A percentile compares a stretch with the other conserved stretches of the same genome.
These are phyloP conservation scores for Termitomyces sp. DNA, from an alignment of 768 basidiomycete species.

Conservation along the genomic window DNA sequence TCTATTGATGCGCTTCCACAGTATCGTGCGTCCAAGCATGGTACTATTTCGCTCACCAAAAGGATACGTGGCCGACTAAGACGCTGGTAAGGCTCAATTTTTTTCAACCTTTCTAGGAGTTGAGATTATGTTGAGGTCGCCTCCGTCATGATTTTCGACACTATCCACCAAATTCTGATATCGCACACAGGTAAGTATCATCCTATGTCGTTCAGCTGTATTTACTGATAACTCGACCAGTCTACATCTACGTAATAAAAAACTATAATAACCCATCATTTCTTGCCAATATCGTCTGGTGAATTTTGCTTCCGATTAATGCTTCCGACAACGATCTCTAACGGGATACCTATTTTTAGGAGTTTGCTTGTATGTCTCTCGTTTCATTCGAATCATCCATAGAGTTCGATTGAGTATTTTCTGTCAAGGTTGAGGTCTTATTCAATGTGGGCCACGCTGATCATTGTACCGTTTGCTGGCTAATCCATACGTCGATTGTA, in stretches of 20 bases:
- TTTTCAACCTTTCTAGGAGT: neutral
- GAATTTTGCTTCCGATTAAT: neutral
- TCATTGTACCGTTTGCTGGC: no score
- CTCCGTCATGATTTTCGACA: conserved; percentile 43
- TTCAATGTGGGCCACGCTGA: conserved; percentile 32
- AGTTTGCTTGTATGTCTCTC: conserved; percentile 27
- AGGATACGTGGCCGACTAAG: conserved; percentile 43
- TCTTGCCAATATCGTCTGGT: conserved; percentile 36
- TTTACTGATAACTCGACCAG: conserved; percentile 18
- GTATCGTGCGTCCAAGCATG: conserved; percentile 52
- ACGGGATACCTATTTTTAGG: conserved; percentile 15
- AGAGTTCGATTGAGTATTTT: neutral
- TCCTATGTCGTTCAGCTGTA: neutral
- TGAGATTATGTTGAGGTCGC: conserved; percentile 32
- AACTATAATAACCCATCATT: conserved; percentile 25
- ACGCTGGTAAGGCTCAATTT: conserved; percentile 29
- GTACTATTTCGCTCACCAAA: conserved; percentile 48
- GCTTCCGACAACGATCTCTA: no score
- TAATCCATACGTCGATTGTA: conserved; percentile 5
- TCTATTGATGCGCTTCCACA: conserved; percentile 14
- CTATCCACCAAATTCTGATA: conserved; percentile 47
- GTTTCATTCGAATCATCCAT: neutral
- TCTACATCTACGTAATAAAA: conserved; percentile 42
- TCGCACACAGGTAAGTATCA: conserved; percentile 37
- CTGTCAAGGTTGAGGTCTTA: conserved; percentile 18